Conservation (phyloP, 495 filamentous ascomycete genomes). For the Aspergillus bridgeri region DNA sequence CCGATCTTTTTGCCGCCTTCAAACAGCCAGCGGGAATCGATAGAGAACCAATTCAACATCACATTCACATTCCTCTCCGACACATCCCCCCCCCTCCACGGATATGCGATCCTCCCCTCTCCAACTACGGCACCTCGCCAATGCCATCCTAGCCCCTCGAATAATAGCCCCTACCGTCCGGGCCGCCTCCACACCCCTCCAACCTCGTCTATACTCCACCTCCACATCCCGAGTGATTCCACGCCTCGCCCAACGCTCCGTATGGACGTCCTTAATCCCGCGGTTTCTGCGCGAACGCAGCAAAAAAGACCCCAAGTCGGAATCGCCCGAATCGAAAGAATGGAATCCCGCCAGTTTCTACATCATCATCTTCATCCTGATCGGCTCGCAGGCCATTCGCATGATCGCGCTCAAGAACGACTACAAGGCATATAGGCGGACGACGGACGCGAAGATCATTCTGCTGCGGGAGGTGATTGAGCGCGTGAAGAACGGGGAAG, state of each 20-base stretch:
- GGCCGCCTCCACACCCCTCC: constrained; percentile 6
- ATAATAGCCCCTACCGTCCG: constrained; percentile 3
- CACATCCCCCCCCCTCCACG: not conserved
- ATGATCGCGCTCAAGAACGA: constrained; percentile 79
- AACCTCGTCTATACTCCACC: constrained; percentile 25
- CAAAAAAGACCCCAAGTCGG: constrained; percentile 9
- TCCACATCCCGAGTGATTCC: constrained; percentile 45
- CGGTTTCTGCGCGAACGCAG: constrained; percentile 41
- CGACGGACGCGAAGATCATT: constrained; percentile 73
- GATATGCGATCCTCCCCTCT: constrained; percentile 12
- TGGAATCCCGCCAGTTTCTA: constrained; percentile 95
- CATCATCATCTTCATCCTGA: constrained; percentile 85
- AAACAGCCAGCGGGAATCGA: no score
- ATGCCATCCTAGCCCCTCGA: not conserved
- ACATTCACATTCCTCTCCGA: not conserved
- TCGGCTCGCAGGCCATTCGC: constrained; percentile 92
- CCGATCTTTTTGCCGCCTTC: constrained; percentile 6
- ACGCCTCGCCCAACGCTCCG: constrained; percentile 58
- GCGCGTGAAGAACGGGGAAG: constrained; percentile 75
- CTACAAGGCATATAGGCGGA: constrained; percentile 64
- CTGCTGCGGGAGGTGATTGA: constrained; percentile 80
- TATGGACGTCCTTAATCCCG: constrained; percentile 69
- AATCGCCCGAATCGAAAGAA: constrained; percentile 54
- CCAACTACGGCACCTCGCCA: not conserved
- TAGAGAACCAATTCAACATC: not conserved